phyloP scores from a whole-genome alignment of 2,329 filamentous ascomycete species.

The Zymoseptoria ardabiliae region DNA sequence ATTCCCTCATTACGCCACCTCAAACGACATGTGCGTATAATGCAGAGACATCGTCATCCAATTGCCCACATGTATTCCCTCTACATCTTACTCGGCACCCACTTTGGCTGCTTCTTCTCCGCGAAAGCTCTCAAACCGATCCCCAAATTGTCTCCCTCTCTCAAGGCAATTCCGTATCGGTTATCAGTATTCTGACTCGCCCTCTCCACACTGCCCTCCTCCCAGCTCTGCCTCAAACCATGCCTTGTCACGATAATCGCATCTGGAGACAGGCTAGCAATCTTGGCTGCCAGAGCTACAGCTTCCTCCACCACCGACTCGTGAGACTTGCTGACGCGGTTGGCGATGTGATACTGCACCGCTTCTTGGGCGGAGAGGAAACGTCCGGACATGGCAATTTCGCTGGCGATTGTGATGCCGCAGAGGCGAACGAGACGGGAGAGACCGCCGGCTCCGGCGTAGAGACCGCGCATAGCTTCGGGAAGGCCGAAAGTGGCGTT shows the following conservation, averaged over 20 bases:
- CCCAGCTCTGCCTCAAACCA: slow-evolving; percentile 35
- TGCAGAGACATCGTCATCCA: not conserved
- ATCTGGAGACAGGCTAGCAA: slow-evolving; percentile 33
- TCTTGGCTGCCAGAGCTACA: slow-evolving; percentile 30
- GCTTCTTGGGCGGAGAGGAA: slow-evolving; percentile 41
- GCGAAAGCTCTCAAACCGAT: slow-evolving; percentile 47
- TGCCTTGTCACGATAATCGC: slow-evolving; percentile 37
- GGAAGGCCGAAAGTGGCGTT: slow-evolving; percentile 47
- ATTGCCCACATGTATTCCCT: not conserved
- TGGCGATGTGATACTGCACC: slow-evolving; percentile 36
- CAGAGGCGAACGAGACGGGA: slow-evolving; percentile 44
- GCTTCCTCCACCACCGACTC: slow-evolving; percentile 34
- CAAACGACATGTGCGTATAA: not conserved
- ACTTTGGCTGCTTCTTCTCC: slow-evolving; percentile 43
- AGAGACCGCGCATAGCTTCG: slow-evolving; percentile 49
- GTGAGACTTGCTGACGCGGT: slow-evolving; percentile 31
- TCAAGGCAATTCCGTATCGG: slow-evolving; percentile 35
- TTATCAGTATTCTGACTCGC: slow-evolving; percentile 37
- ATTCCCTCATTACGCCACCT: not conserved
- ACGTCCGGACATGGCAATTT: slow-evolving; percentile 44
- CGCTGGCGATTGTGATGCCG: slow-evolving; percentile 43
- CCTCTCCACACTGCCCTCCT: slow-evolving; percentile 36
- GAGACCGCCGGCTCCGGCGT: slow-evolving; percentile 46
- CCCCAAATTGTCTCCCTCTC: slow-evolving; percentile 42
- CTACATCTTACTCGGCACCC: slow-evolving; percentile 43